phyloP scores from a whole-genome alignment of 352 stramenopile species.

The Thraustochytrium aureum region DNA sequence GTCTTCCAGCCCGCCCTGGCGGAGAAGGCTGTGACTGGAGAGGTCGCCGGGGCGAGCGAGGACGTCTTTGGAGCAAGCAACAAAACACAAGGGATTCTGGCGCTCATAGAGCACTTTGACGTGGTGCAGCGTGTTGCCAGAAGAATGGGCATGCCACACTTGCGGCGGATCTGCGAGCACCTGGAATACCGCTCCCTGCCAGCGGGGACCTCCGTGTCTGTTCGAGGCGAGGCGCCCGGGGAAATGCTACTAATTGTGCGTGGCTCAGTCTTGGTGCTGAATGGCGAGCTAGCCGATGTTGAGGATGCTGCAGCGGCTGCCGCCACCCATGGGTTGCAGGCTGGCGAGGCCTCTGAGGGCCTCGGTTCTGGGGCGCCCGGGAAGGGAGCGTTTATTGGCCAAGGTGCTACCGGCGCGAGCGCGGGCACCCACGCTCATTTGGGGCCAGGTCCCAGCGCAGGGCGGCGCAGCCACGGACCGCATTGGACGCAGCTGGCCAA shows the following conservation, averaged over 20 bases:
- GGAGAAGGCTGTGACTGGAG: neutral
- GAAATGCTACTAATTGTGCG: conserved; percentile 43
- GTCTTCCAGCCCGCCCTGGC: conserved; percentile 44
- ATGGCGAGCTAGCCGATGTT: neutral
- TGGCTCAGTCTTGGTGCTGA: neutral
- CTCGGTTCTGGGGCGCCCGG: too few species aligned
- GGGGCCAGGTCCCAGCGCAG: too few species aligned
- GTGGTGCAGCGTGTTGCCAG: neutral
- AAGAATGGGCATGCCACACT: neutral
- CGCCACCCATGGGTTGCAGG: neutral
- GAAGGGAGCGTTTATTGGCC: too few species aligned
- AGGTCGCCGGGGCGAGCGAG: neutral
- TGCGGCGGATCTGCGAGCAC: conserved; percentile 17
- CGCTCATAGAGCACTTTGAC: neutral
- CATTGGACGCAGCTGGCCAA: too few species aligned
- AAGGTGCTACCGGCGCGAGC: too few species aligned
- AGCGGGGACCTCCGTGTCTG: neutral
- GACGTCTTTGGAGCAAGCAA: neutral
- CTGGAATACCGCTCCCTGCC: conserved; percentile 16
- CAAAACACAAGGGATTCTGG: conserved; percentile 8
- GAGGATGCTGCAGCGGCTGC: neutral
- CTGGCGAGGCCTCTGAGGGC: too few species aligned
- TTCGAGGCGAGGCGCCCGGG: neutral
- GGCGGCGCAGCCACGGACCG: too few species aligned
- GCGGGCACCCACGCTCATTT: too few species aligned